A percentile compares a stretch with the other conserved stretches of the same genome.
Conservation (phyloP, 129 eudicot genomes). For the Chrysanthemum seticuspe region DNA sequence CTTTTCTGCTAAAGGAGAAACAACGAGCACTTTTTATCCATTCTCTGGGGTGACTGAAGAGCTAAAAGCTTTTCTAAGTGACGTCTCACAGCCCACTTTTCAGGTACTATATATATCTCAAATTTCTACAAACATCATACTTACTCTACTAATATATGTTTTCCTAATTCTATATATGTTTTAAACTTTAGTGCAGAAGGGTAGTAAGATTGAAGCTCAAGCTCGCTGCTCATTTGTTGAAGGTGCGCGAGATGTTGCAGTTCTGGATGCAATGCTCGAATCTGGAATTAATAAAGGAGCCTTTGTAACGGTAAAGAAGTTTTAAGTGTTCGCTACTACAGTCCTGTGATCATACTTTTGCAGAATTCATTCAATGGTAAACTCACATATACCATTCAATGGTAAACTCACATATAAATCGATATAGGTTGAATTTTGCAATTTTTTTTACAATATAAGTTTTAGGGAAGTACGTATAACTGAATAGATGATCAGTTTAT, state of each 20-base stretch:
- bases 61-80: too few relatives aligned
- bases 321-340: constrained; percentile 10
- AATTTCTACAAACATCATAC: not conserved
- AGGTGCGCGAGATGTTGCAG: constrained; percentile 87
- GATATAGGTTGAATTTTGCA: too few relatives aligned
- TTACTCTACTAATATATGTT: not conserved
- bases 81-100: too few relatives aligned
- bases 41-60: too few relatives aligned
- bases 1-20: too few relatives aligned
- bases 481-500: too few relatives aligned
- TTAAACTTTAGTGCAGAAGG: constrained; percentile 43
- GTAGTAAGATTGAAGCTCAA: constrained; percentile 45
- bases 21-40: too few relatives aligned
- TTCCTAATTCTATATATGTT: not conserved
- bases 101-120: too few relatives aligned
- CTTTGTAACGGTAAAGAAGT: constrained; percentile 53
- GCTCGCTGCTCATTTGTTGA: constrained; percentile 68
- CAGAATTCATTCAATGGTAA: constrained; percentile 1
- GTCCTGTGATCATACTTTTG: not conserved
- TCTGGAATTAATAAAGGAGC: constrained; percentile 77
- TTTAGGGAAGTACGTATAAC: too few relatives aligned
- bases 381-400: not conserved
- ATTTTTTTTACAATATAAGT: too few relatives aligned
- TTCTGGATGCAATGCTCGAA: constrained; percentile 89
- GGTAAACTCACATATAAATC: too few relatives aligned